A percentile compares a stretch with the other conserved stretches of the same genome.
Evolutionary conservation across 73 alveolate species (phyloP).

Genomic region (Tetrahymena borealis): DNA sequence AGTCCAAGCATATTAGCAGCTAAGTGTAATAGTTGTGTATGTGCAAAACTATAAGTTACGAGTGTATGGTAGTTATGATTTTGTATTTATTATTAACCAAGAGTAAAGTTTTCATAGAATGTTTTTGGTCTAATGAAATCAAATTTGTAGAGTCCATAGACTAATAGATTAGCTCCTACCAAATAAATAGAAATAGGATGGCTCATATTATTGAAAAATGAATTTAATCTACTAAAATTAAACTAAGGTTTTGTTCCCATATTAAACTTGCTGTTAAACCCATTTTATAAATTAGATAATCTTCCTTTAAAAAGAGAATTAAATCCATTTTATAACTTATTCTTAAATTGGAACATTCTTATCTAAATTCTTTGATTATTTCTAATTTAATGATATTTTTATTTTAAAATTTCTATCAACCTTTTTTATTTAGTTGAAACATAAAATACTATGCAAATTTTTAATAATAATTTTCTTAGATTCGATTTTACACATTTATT

Average conservation of each 20-base stretch:
- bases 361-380: not conserved
- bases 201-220: not conserved
- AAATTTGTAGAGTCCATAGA: not conserved
- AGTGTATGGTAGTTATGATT: not conserved
- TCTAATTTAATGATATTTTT: too few species aligned
- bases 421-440: too few species aligned
- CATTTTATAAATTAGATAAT: not conserved
- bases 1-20: not conserved
- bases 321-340: not conserved
- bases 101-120: not conserved
- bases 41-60: not conserved
- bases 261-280: not conserved
- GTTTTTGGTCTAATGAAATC: not conserved
- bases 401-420: too few species aligned
- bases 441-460: too few species aligned
- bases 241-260: not conserved
- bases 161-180: not conserved
- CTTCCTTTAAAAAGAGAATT: not conserved
- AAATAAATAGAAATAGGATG: not conserved
- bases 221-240: not conserved
- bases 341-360: not conserved
- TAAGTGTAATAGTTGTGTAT: not conserved
- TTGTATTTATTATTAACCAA: not conserved
- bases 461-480: too few species aligned
- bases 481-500: too few species aligned